Base-by-base conservation (phyloP, 2,329 filamentous ascomycete species). In the Juglanconis sp. region DNA sequence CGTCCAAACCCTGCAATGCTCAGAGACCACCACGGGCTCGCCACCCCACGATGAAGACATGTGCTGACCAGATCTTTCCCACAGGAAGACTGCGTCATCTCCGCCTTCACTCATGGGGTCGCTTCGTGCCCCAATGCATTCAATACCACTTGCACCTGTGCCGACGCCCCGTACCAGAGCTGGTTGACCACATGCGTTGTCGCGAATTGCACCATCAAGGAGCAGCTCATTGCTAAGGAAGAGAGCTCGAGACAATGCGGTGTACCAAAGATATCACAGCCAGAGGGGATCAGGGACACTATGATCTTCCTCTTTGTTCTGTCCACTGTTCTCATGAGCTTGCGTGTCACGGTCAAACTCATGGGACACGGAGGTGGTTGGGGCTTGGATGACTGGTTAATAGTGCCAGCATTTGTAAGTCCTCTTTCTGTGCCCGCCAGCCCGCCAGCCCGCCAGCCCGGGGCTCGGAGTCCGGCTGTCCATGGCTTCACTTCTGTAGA, bases 51-150 rank as follows among this genome's bases (percentile, higher is more conserved):
- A 13, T 38, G 36, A 13, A 38, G 11, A 38, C 2, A 8, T 13
- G 8, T 13, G n/a, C 38, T 42, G 38, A 42, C 38, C 38, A 42
- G n/a, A 42, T 9, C 11, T 13, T 13, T 46, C 24, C 38, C 11
- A 5, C 13, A 58, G 49, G 49, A 42, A 24, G 52, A 58, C 32
- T 58, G 56, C 35, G 52, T 51, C 31, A 48, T 52, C 38, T 47
- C 49, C 44, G 50, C 51, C 34, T 51, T 64, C 48, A 17, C 58
- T 17, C 60, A 65, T 59, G 42, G 44, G 60, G 49, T 31, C 5
- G 50, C 47, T 50, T 50, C 32, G 17, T 53, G 56, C 30, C 46
- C 34, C 11, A 46, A 24, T n/a, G 38, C 49, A 11, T 46, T 51
- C 11, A 38, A 58, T 8, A 53, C 49, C 9, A 44, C 48, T 24